These are phyloP conservation scores for Seiridium unicorne DNA, from an alignment of 2,329 filamentous ascomycete species.

Conservation along the genomic window DNA sequence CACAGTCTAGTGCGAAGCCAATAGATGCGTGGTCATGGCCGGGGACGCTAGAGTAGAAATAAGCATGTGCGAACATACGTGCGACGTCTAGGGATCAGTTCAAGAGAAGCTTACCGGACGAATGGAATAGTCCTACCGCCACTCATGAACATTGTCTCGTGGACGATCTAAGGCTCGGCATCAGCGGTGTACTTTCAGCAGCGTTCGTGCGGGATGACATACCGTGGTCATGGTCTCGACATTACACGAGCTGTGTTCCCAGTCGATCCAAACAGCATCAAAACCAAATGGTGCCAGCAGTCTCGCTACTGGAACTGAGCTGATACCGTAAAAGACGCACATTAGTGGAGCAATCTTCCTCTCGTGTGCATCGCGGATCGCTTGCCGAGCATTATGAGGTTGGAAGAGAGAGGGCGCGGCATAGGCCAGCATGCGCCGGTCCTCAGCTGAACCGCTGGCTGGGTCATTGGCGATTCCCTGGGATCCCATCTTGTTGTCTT, in stretches of 20 bases:
- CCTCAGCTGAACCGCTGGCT: neutral
- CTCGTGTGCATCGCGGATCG: slow-evolving; percentile 43
- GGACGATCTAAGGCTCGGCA: slow-evolving; percentile 34
- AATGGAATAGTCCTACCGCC: slow-evolving; percentile 42
- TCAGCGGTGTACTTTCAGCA: too few relatives aligned
- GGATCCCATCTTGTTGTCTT: neutral
- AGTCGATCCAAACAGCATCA: slow-evolving; percentile 45
- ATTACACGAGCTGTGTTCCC: slow-evolving; percentile 44
- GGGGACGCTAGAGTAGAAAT: slow-evolving; percentile 29
- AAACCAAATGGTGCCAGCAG: slow-evolving; percentile 40
- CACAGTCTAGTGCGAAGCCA: slow-evolving; percentile 45
- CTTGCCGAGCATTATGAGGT: slow-evolving; percentile 41
- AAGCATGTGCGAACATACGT: neutral
- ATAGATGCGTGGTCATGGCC: slow-evolving; percentile 46
- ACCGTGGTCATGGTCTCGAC: slow-evolving; percentile 42
- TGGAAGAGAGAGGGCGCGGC: slow-evolving; percentile 43
- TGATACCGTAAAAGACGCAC: slow-evolving; percentile 39
- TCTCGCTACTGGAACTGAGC: slow-evolving; percentile 36
- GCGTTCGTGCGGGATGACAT: neutral
- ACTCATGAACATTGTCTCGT: slow-evolving; percentile 45
- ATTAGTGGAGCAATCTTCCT: slow-evolving; percentile 43
- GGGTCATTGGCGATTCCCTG: neutral
- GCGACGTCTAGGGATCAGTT: too few relatives aligned
- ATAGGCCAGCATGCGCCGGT: slow-evolving; percentile 38
- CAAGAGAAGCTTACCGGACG: slow-evolving; percentile 30